Percentiles rank a stretch among this genome's conserved stretches.
Evolutionary conservation across 768 basidiomycete genomes (phyloP).

Genomic region (Pleurotus pulmonarius): DNA sequence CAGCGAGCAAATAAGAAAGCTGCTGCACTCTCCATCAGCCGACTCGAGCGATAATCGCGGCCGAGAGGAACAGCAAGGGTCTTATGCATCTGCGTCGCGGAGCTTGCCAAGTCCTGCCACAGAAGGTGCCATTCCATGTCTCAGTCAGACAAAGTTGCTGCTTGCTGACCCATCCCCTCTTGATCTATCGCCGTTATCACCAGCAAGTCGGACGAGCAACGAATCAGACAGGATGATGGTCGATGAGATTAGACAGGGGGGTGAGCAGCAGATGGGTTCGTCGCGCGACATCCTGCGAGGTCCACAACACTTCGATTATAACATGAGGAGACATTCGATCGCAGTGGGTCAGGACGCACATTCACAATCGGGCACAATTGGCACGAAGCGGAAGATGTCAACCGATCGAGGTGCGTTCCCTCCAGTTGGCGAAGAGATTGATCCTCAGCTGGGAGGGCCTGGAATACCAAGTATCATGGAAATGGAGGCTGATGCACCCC

Average conservation of each 20-base stretch:
- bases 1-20: slow-evolving; percentile 49
- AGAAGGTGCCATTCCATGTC: not conserved
- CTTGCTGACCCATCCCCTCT: slow-evolving; percentile 12
- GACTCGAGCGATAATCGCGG: slow-evolving; percentile 33
- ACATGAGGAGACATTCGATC: slow-evolving; percentile 70
- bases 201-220: slow-evolving; percentile 20
- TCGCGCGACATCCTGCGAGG: slow-evolving; percentile 25
- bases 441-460: slow-evolving; percentile 64
- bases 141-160: slow-evolving; percentile 4
- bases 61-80: slow-evolving; percentile 24
- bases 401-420: slow-evolving; percentile 52
- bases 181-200: slow-evolving; percentile 12
- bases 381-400: slow-evolving; percentile 84
- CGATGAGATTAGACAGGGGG: slow-evolving; percentile 30
- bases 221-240: slow-evolving; percentile 7
- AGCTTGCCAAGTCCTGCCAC: slow-evolving; percentile 6
- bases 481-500: slow-evolving; percentile 59
- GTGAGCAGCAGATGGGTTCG: slow-evolving; percentile 21
- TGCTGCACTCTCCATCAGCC: slow-evolving; percentile 55
- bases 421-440: slow-evolving; percentile 59
- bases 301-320: slow-evolving; percentile 59
- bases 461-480: slow-evolving; percentile 58
- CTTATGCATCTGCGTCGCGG: slow-evolving; percentile 8
- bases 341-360: slow-evolving; percentile 52
- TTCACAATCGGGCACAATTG: slow-evolving; percentile 37